Percentiles rank a stretch among this genome's conserved stretches.
phyloP scores from a whole-genome alignment of 1,284 basidiomycete genomes.

The Mycosarcoma maydis region DNA sequence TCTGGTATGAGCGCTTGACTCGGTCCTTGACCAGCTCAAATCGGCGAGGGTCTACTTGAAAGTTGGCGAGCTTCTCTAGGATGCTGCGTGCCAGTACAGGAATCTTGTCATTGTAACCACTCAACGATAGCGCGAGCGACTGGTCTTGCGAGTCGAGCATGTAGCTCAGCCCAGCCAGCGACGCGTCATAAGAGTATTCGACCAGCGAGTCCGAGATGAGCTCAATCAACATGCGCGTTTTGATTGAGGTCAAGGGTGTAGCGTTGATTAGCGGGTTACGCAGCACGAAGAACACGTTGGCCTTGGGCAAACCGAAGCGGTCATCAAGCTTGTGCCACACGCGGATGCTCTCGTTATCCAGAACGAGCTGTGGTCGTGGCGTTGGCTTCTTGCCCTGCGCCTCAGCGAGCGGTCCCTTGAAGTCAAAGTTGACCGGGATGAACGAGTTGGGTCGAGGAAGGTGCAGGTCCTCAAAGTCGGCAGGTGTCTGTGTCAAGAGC shows the following conservation, averaged over 20 bases:
- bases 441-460: constrained; percentile 64
- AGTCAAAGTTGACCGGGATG: constrained; percentile 61
- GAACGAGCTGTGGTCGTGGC: constrained; percentile 58
- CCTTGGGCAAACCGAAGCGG: constrained; percentile 65
- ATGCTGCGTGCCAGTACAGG: constrained; percentile 80
- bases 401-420: constrained; percentile 37
- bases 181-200: constrained; percentile 92
- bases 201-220: constrained; percentile 87
- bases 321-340: constrained; percentile 67
- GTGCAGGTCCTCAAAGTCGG: constrained; percentile 54
- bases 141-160: constrained; percentile 76
- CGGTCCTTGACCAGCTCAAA: constrained; percentile 87
- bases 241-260: constrained; percentile 67
- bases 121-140: constrained; percentile 77
- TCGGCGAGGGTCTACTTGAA: constrained; percentile 78
- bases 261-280: constrained; percentile 66
- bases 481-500: constrained; percentile 30
- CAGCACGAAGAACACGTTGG: constrained; percentile 62
- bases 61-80: constrained; percentile 76
- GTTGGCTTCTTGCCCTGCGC: constrained; percentile 46
- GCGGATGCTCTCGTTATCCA: constrained; percentile 53
- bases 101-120: constrained; percentile 95
- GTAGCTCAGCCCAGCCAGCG: constrained; percentile 88
- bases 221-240: constrained; percentile 78
- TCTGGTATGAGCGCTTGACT: constrained; percentile 70